Conservation (phyloP, 768 basidiomycete genomes). For the Lentinula sp. region DNA sequence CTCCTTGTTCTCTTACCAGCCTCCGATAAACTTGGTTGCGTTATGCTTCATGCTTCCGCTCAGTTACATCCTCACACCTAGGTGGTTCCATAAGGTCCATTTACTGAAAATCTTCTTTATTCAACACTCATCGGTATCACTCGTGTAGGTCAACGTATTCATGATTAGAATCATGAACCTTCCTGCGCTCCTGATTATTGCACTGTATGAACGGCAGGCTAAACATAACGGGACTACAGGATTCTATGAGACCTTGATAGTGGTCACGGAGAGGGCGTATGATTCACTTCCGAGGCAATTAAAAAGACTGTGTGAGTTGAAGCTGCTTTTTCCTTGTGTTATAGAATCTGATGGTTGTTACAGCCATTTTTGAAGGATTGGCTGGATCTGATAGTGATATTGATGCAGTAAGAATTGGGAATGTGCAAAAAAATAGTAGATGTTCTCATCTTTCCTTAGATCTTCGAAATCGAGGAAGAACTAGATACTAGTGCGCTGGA, state of each 20-base stretch:
- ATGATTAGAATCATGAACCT: slow-evolving; percentile 83
- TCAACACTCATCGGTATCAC: slow-evolving; percentile 8
- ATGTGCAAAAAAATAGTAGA: background rate
- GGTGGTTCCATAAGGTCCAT: slow-evolving; percentile 95
- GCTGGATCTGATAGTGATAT: slow-evolving; percentile 72
- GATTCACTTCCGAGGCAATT: slow-evolving; percentile 74
- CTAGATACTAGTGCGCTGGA: slow-evolving; percentile 55
- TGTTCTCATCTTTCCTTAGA: slow-evolving; percentile 30
- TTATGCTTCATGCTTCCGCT: slow-evolving; percentile 83
- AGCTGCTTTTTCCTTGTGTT: background rate
- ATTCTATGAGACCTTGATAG: slow-evolving; percentile 68
- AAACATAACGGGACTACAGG: slow-evolving; percentile 58
- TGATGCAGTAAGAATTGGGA: slow-evolving; percentile 43
- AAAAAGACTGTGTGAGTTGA: slow-evolving; percentile 64
- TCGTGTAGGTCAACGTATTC: slow-evolving; percentile 71
- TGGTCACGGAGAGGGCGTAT: slow-evolving; percentile 60
- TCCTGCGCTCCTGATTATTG: slow-evolving; percentile 74
- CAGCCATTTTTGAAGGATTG: slow-evolving; percentile 77
- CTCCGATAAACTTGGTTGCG: slow-evolving; percentile 87
- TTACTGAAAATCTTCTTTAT: slow-evolving; percentile 12
- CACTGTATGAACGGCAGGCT: slow-evolving; percentile 82
- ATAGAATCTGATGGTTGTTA: background rate
- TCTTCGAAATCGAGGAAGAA: slow-evolving; percentile 77
- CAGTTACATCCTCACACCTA: slow-evolving; percentile 79
- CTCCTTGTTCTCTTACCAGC: slow-evolving; percentile 89